A percentile compares a stretch with the other conserved stretches of the same genome.
These are phyloP conservation scores for Alnus rubra DNA, from an alignment of 306 rosid species.

Conservation along the genomic window DNA sequence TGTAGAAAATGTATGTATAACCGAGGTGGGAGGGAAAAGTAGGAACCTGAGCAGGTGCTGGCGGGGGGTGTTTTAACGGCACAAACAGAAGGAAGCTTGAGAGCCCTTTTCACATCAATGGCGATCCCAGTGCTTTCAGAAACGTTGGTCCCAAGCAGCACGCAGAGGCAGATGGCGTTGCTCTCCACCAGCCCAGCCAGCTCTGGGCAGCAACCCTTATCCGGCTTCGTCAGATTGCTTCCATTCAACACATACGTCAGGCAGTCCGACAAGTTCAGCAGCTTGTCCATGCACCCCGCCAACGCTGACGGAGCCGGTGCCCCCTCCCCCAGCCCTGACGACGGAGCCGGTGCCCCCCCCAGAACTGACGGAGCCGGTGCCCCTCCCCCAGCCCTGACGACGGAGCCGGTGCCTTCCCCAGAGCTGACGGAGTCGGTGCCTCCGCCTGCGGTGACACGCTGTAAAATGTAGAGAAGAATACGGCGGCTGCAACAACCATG, in stretches of 20 bases:
- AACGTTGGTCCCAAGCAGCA: conserved; percentile 35
- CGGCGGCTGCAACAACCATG: neutral
- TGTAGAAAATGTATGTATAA: too few relatives aligned
- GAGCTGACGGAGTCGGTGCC: conserved; percentile 16
- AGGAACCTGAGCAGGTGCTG: conserved; percentile 49
- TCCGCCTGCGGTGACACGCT: conserved; percentile 7
- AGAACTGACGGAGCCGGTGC: neutral
- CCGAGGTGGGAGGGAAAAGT: too few relatives aligned
- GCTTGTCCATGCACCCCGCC: conserved; percentile 7
- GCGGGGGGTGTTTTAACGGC: conserved; percentile 56
- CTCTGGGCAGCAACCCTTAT: conserved; percentile 72
- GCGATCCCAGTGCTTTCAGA: conserved; percentile 33
- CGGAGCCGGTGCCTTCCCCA: neutral
- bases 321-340: neutral
- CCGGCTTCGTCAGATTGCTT: conserved; percentile 58
- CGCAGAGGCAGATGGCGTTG: conserved; percentile 61
- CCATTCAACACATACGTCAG: conserved; percentile 60
- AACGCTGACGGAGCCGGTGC: neutral
- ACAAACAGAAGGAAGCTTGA: conserved; percentile 71
- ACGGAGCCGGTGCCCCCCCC: neutral
- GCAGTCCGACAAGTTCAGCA: conserved; percentile 62
- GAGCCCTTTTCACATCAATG: conserved; percentile 55
- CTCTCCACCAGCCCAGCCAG: conserved; percentile 49
- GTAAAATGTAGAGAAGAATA: neutral
- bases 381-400: neutral